Percentiles rank a stretch among this genome's conserved stretches.
Conservation (phyloP, 192 early-diverging fungal species). For the Helicostylum pulchrum region DNA sequence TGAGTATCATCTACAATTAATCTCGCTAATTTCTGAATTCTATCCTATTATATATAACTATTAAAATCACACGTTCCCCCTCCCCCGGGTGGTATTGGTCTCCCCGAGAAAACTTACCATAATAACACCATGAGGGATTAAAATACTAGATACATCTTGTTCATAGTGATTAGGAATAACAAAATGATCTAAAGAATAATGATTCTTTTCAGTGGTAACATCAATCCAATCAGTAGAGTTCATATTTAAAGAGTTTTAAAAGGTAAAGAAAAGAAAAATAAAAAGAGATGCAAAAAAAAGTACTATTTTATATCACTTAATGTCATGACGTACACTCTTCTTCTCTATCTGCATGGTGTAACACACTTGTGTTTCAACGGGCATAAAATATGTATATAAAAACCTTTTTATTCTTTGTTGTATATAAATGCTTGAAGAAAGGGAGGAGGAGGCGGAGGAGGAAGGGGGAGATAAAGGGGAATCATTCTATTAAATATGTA, state of each 20-base stretch:
- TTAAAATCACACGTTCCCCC: background rate
- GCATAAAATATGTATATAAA: too few species aligned
- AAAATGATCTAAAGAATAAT: slow-evolving; percentile 74
- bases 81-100: background rate
- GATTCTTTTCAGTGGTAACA: slow-evolving; percentile 60
- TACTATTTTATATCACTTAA: too few species aligned
- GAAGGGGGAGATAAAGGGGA: too few species aligned
- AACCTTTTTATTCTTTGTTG: background rate
- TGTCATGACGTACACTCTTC: background rate
- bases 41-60: slow-evolving; percentile 36
- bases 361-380: background rate
- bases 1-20: slow-evolving; percentile 72
- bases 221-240: slow-evolving; percentile 59
- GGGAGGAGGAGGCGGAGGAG: too few species aligned
- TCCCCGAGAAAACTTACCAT: slow-evolving; percentile 15
- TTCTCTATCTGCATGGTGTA: too few species aligned
- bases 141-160: slow-evolving; percentile 61
- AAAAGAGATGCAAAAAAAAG: too few species aligned
- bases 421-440: background rate
- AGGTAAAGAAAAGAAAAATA: background rate
- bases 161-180: slow-evolving; percentile 83
- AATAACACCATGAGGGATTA: slow-evolving; percentile 89
- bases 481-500: background rate
- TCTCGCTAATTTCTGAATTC: slow-evolving; percentile 83
- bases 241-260: slow-evolving; percentile 28